Evolutionary conservation across 805 yeast species (phyloP), one percentile per base, ranked within the genome.

Genomic region (Metschnikowia koreensis): DNA sequence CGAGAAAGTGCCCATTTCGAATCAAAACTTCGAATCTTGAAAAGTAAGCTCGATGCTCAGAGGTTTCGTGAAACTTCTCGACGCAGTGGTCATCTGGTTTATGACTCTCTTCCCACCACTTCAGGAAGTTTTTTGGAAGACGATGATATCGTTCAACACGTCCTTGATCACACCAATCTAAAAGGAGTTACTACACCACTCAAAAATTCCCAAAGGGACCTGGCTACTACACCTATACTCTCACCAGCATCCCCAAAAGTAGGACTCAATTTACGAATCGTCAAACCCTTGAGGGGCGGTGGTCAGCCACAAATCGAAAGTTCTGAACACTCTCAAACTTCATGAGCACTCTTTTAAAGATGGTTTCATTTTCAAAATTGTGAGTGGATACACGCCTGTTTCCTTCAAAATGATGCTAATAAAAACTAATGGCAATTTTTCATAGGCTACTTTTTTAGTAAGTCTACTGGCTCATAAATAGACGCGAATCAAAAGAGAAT

Each of bases 271-370:
- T 68, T 83, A 53, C 68, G 82, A 47, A 84, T 86, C 7, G 81
- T 84, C 16, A 84, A 83, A 63, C 87, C 88, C 3, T 56, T 83
- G 38, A 71, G 84, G 48, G 87, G 87, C 0, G 84, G 84, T 11
- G 48, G 52, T 9, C 47, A 41, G 27, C 45, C 44, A 16, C 48
- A 28, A 9, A 13, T 29, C 15, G 45, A 29, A 31, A 37, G 17
- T 13, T 31, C 17, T 29, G 37, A 31, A 22, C 2, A 22, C 22
- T 22, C 22, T 22, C 22, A 22, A 22, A 22, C 22, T 22, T 22
- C 22, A 22, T 22, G 22, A 22, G 22, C 22, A 22, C 22, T 4
- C 22, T 22, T 22, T 22, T 22, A 22, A 22, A 3, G 22, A 22
- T 22, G 4, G 4, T 3, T 22, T 22, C 4, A 22, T 3, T 22